phyloP scores from a whole-genome alignment of 2,329 filamentous ascomycete species.

The Pseudonectria foliicola region DNA sequence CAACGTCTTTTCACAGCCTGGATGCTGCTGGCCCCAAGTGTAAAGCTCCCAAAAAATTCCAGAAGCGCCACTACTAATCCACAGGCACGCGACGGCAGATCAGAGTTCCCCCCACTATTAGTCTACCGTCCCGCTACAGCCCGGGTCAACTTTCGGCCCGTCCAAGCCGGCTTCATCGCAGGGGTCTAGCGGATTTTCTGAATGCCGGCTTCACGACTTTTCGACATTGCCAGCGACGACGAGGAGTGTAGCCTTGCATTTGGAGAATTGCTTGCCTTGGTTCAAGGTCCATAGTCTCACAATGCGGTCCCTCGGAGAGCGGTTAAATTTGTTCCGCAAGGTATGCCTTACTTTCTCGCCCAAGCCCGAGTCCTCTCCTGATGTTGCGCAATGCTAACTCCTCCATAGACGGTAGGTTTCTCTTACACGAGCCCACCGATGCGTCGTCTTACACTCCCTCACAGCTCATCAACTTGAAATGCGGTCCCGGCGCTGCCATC shows the following conservation, averaged over 20 bases:
- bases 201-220: slow-evolving; percentile 18
- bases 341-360: slow-evolving; percentile 42
- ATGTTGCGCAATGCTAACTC: slow-evolving; percentile 13
- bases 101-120: too few relatives aligned
- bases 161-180: slow-evolving; percentile 12
- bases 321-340: slow-evolving; percentile 66
- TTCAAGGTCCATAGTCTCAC: slow-evolving; percentile 15
- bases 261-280: slow-evolving; percentile 12
- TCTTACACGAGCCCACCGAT: slow-evolving; percentile 15
- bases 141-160: slow-evolving; percentile 24
- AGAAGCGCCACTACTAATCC: not conserved
- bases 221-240: slow-evolving; percentile 16
- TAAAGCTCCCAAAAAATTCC: slow-evolving; percentile 19
- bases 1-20: not conserved
- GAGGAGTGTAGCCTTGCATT: slow-evolving; percentile 5
- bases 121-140: slow-evolving; percentile 12
- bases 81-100: slow-evolving; percentile 6
- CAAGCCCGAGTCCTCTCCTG: not conserved
- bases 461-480: slow-evolving; percentile 66
- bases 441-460: slow-evolving; percentile 13
- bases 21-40: slow-evolving; percentile 5
- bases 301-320: slow-evolving; percentile 49
- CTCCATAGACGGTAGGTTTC: slow-evolving; percentile 35
- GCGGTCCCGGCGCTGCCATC: slow-evolving; percentile 76
- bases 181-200: slow-evolving; percentile 22